These are phyloP conservation scores for Linnemannia elongata DNA, from an alignment of 192 early-diverging fungal genomes.

Conservation along the genomic window DNA sequence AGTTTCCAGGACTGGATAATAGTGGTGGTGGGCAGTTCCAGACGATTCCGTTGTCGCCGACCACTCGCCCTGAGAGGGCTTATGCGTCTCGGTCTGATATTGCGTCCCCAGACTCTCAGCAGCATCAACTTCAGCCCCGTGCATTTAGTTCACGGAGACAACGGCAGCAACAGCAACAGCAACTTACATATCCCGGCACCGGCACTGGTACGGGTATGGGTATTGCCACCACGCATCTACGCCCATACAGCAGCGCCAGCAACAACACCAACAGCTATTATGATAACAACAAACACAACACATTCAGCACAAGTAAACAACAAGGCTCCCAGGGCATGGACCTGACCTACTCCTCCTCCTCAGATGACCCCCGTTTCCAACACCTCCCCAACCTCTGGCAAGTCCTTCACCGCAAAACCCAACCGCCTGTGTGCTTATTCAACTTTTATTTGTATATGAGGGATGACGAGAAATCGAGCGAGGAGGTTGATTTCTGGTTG, in stretches of 20 bases:
- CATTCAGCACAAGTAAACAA: constrained; percentile 7
- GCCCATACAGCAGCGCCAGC: background rate
- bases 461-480: constrained; percentile 73
- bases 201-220: background rate
- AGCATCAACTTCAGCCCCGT: background rate
- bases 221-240: background rate
- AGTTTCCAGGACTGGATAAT: background rate
- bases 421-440: constrained; percentile 81
- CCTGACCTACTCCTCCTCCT: constrained; percentile 21
- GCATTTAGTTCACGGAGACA: background rate
- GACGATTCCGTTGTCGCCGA: constrained; percentile 17
- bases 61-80: background rate
- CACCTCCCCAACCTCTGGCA: constrained; percentile 78
- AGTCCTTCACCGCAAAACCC: constrained; percentile 74
- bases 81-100: background rate
- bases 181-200: background rate
- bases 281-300: background rate
- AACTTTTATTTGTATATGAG: constrained; percentile 83
- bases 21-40: constrained; percentile 10
- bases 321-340: constrained; percentile 27
- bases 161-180: background rate
- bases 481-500: constrained; percentile 84
- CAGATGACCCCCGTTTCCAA: constrained; percentile 21
- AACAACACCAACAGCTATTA: background rate
- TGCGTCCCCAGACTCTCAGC: background rate